A percentile compares a stretch with the other conserved stretches of the same genome.
Conservation (phyloP, 805 yeast species). For the Schizosaccharomyces cryophilus region DNA sequence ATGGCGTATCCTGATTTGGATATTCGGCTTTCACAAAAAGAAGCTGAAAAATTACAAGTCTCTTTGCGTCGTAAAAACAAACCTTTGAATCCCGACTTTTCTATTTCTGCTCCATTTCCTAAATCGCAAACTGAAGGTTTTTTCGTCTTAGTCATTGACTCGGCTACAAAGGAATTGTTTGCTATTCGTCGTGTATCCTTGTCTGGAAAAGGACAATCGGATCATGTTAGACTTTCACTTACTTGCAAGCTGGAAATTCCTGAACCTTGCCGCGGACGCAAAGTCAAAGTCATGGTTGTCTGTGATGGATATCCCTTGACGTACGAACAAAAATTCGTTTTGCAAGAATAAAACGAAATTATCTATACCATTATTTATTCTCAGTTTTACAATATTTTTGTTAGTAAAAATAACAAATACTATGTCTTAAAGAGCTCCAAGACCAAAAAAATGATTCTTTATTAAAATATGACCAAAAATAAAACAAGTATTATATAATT, state of each 20-base stretch:
- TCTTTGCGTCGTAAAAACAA: conserved; percentile 29
- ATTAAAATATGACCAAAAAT: background rate
- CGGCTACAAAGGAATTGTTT: conserved; percentile 23
- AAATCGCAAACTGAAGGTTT: conserved; percentile 83
- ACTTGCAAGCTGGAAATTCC: background rate
- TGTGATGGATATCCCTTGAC: background rate
- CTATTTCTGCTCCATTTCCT: conserved; percentile 61
- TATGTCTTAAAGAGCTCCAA: too few species aligned
- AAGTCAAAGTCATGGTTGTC: background rate
- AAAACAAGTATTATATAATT: background rate
- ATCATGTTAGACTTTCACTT: background rate
- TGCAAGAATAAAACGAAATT: background rate
- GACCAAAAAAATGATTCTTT: background rate
- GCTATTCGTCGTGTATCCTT: conserved; percentile 1
- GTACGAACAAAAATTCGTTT: background rate
- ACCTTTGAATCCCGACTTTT: conserved; percentile 26
- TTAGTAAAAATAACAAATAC: too few species aligned
- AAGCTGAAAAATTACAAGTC: conserved; percentile 22
- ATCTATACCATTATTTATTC: too few species aligned
- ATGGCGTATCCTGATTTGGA: background rate
- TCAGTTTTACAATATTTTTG: too few species aligned
- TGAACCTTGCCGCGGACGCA: background rate
- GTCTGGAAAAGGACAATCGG: background rate
- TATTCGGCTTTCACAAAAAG: conserved; percentile 7
- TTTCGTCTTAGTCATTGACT: conserved; percentile 44